phyloP scores from a whole-genome alignment of 805 yeast genomes.

The Candida andamanensis region DNA sequence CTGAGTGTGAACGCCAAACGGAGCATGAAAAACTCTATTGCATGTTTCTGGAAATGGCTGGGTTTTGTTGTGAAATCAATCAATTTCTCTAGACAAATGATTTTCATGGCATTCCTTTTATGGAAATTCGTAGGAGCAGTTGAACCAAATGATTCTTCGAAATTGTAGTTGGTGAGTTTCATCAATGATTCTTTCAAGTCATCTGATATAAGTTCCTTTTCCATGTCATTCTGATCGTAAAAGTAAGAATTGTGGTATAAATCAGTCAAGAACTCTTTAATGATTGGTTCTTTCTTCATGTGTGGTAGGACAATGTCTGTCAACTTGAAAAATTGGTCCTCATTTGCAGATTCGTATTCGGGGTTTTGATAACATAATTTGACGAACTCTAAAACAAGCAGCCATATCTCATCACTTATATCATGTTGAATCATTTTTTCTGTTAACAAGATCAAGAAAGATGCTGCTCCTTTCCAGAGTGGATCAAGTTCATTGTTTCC shows the following conservation, averaged over 20 bases:
- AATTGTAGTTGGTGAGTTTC: slow-evolving; percentile 34
- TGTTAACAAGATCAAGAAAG: slow-evolving; percentile 33
- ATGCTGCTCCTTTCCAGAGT: slow-evolving; percentile 54
- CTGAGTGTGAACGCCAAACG: slow-evolving; percentile 59
- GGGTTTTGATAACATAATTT: slow-evolving; percentile 34
- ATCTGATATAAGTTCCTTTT: slow-evolving; percentile 22
- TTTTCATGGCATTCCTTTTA: slow-evolving; percentile 45
- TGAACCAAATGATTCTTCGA: slow-evolving; percentile 56
- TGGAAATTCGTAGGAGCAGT: slow-evolving; percentile 45
- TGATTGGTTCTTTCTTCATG: slow-evolving; percentile 15
- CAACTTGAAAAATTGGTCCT: slow-evolving; percentile 29
- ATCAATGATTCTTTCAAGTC: slow-evolving; percentile 29
- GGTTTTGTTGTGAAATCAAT: slow-evolving; percentile 32
- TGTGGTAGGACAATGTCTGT: slow-evolving; percentile 7
- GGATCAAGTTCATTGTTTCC: slow-evolving; percentile 25
- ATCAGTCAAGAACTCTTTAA: slow-evolving; percentile 41
- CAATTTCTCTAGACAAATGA: slow-evolving; percentile 49
- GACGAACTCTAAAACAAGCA: slow-evolving; percentile 36
- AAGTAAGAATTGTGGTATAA: slow-evolving; percentile 58
- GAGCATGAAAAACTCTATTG: slow-evolving; percentile 40
- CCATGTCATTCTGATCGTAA: slow-evolving; percentile 55
- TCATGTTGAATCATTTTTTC: slow-evolving; percentile 16
- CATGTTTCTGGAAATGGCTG: slow-evolving; percentile 13
- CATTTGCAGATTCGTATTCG: slow-evolving; percentile 39
- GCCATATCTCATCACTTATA: slow-evolving; percentile 30